phyloP scores from a whole-genome alignment of 352 stramenopile genomes.

The Aphanomyces stellatus region DNA sequence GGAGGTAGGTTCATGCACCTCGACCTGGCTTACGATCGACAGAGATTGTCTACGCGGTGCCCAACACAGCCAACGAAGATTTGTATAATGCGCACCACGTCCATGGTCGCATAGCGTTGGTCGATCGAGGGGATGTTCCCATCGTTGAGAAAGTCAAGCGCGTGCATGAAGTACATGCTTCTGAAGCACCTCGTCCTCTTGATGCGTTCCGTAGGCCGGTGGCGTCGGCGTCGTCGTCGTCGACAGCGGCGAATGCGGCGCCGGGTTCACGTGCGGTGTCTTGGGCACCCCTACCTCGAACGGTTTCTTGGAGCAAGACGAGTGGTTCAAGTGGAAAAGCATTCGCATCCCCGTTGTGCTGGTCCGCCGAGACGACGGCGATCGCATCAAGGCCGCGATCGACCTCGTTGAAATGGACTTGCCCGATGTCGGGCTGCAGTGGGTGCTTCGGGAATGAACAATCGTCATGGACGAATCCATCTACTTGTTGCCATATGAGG shows the following conservation, averaged over 20 bases:
- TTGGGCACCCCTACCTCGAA: not conserved
- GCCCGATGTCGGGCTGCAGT: slow-evolving; percentile 5
- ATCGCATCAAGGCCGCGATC: slow-evolving; percentile 8
- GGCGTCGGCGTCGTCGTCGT: slow-evolving; percentile 3
- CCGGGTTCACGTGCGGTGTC: not conserved
- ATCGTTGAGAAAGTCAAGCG: slow-evolving; percentile 6
- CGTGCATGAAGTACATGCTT: slow-evolving; percentile 18
- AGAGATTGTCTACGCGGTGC: slow-evolving; percentile 2
- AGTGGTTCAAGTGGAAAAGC: not conserved
- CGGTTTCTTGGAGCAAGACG: slow-evolving; percentile 16
- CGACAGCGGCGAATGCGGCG: slow-evolving; percentile 7
- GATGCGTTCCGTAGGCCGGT: not conserved
- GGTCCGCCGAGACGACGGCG: not conserved
- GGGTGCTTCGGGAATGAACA: not conserved
- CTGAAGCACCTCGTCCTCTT: no score
- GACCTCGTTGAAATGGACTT: not conserved
- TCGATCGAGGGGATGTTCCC: not conserved
- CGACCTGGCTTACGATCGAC: no score
- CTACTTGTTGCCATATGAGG: no score
- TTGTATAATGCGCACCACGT: not conserved
- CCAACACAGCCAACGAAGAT: slow-evolving; percentile 2
- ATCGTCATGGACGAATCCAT: no score
- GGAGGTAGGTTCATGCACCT: not conserved
- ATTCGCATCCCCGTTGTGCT: slow-evolving; percentile 9
- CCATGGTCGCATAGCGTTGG: not conserved